Percentiles rank a stretch among this genome's conserved stretches.
phyloP scores from a whole-genome alignment of 331 rosid species.

The Phaseolus coccineus region DNA sequence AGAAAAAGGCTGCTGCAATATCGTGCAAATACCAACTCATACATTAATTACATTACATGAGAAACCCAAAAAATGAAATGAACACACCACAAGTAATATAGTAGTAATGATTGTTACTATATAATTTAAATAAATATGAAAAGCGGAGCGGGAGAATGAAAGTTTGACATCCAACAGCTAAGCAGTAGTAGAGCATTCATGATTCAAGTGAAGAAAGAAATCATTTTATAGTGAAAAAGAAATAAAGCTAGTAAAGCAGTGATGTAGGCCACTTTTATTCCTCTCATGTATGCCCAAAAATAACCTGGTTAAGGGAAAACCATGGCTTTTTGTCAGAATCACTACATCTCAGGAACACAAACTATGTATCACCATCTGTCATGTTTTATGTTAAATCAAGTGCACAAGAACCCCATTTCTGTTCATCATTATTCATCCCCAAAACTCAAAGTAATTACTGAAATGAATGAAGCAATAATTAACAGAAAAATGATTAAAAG shows the following conservation, averaged over 20 bases:
- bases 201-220: constrained; percentile 82
- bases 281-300: constrained; percentile 46
- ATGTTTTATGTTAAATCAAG: constrained; percentile 38
- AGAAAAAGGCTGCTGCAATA: constrained; percentile 59
- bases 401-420: constrained; percentile 29
- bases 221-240: constrained; percentile 51
- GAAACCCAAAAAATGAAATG: constrained; percentile 23
- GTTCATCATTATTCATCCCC: constrained; percentile 34
- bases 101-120: constrained; percentile 38
- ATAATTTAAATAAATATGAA: constrained; percentile 44
- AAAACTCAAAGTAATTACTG: constrained; percentile 39
- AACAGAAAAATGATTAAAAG: constrained; percentile 45
- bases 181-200: constrained; percentile 66
- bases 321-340: constrained; percentile 62
- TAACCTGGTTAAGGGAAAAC: constrained; percentile 49
- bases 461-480: constrained; percentile 61
- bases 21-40: constrained; percentile 51
- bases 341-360: constrained; percentile 4
- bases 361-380: constrained; percentile 12
- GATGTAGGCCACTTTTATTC: constrained; percentile 71
- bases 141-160: constrained; percentile 46
- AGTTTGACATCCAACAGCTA: constrained; percentile 71
- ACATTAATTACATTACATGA: constrained; percentile 21
- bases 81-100: constrained; percentile 39
- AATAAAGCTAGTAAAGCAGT: constrained; percentile 50